Evolutionary conservation across 805 yeast genomes (phyloP), one percentile per base, ranked within the genome.

Genomic region (Blastobotrys parvus): DNA sequence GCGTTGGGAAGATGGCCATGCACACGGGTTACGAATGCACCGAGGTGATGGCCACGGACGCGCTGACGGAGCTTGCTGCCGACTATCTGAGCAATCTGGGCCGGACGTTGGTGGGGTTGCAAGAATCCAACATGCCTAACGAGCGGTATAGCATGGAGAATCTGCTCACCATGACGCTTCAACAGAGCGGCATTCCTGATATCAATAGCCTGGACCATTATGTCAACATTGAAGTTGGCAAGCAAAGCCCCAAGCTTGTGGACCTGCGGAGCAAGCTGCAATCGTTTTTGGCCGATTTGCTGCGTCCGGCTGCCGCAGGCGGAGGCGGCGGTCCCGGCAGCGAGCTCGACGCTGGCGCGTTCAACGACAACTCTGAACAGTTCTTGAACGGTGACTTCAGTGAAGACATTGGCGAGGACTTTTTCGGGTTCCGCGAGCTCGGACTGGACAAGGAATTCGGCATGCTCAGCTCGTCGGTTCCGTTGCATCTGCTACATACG

Each of bases 381-480:
- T 92, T 89, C 59, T 64, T 90, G 51, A 83, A 92, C 23, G 99
- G 99, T 45, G 97, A 89, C 56, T 92, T 92, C 60, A 82, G 96
- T 1, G 82, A 77, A 54, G 96, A 89, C 47, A 67, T 92, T 31
- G 98, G 97, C 4, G 98, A 90, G 55, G 99, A 92, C 64, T 92
- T 89, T 72, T 94, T 94, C 66, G 99, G 99, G 0, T 94, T 92
- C 69, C 83, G 76, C 58, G 97, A 90, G 51, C 69, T 92, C 38
- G 98, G 98, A 0, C 67, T 92, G 42, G 97, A 90, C 56, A 85
- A 82, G 55, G 99, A 92, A 61, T 82, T 87, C 60, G 89, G 90
- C 8, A 68, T 90, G 58, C 64, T 88, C 39, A 82, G 89, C 22
- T 74, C 89, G 2, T 77, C 95, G 0, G 87, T 92, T 21, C 98